A percentile compares a stretch with the other conserved stretches of the same genome.
phyloP scores from a whole-genome alignment of 192 early-diverging fungal species.

The Coemansia aciculifera region DNA sequence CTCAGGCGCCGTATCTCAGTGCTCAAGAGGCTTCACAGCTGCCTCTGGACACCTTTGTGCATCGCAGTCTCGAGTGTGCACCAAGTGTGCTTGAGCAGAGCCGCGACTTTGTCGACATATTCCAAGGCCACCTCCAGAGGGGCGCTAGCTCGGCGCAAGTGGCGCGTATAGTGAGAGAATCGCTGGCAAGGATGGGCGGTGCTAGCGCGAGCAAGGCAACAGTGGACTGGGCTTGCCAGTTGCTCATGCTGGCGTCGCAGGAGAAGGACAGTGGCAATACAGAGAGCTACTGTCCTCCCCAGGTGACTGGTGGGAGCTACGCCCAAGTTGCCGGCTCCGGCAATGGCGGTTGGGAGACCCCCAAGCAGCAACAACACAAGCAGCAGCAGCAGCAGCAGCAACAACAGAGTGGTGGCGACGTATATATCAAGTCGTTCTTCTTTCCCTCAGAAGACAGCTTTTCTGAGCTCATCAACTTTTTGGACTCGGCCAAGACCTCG shows the following conservation, averaged over 20 bases:
- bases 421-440: conserved; percentile 55
- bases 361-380: not conserved
- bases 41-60: conserved; percentile 49
- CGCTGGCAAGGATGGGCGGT: conserved; percentile 33
- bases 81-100: conserved; percentile 40
- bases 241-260: conserved; percentile 31
- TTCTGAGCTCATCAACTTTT: conserved; percentile 52
- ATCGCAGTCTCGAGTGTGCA: conserved; percentile 48
- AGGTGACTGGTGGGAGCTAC: conserved; percentile 21
- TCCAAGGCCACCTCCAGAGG: conserved; percentile 37
- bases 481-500: conserved; percentile 57
- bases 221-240: conserved; percentile 46
- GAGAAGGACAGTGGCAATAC: not conserved
- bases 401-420: conserved; percentile 16
- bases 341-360: conserved; percentile 31
- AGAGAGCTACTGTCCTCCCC: conserved; percentile 28
- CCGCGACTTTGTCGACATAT: conserved; percentile 42
- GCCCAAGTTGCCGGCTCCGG: conserved; percentile 30
- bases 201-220: conserved; percentile 37
- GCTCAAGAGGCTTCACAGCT: conserved; percentile 48
- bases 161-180: conserved; percentile 30
- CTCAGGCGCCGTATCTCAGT: conserved; percentile 45
- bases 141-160: conserved; percentile 24
- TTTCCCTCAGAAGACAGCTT: conserved; percentile 68
- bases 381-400: conserved; percentile 9